Base-by-base conservation (phyloP, 2,329 filamentous ascomycete genomes). In the Pseudovirgaria hyperparasitica region DNA sequence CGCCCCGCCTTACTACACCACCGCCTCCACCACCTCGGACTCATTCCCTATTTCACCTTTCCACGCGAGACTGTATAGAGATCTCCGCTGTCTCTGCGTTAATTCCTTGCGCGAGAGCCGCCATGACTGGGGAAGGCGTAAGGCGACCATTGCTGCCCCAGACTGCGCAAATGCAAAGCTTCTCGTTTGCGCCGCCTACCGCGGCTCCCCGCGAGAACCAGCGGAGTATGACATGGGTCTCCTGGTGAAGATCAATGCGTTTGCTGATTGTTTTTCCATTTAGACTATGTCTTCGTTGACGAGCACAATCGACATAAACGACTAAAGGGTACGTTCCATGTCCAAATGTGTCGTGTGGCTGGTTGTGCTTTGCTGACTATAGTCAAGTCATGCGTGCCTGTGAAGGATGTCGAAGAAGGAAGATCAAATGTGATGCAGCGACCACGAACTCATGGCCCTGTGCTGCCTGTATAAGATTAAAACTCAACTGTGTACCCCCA, bases 221-320 rank as follows among this genome's bases (percentile, higher is more conserved):
- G 49, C 87, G 86, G 63, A 87, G 80, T 87, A 64, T 65, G 76
- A 52, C 25, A 18, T 26, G 19, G 30, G 26, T n/a, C n/a, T 9
- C 9, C 9, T 24, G 9, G 9, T 24, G 12, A 9, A 9, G 17
- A 8, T 12, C n/a, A 8, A 4, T n/a, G n/a, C n/a, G n/a, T 14
- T 6, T 13, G 16, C 11, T 18, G 19, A 38, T 47, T 36, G 51
- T 36, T 25, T 19, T 22, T 15, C 48, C 23, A 32, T 33, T 23
- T 45, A 92, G 86, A 94, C 55, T 96, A 94, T 80, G 90, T 96
- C 45, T 96, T 96, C 50, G 90, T 96, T 31, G 87, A 96, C 56
- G 87, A 96, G 56, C 90, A 96, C 57, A 96, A 96, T 62, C 79
- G 90, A 38, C 90, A 96, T 58, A 96, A 96, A 60, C 74, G 87